Evolutionary conservation across 768 basidiomycete species (phyloP).

Genomic region (Cyclocybe aegerita): DNA sequence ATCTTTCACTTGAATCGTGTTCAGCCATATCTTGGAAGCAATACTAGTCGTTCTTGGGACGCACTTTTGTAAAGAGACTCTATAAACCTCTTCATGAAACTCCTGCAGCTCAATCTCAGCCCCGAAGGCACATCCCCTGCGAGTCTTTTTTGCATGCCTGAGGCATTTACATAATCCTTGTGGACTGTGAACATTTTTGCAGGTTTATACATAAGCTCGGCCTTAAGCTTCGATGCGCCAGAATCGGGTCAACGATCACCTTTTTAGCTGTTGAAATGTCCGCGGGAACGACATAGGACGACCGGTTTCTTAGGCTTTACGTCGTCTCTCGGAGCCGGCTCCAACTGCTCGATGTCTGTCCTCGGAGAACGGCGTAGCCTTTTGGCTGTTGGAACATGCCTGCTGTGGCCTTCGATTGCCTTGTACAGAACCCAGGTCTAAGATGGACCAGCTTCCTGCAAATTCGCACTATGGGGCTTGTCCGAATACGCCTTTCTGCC

Average conservation of each 20-base stretch:
- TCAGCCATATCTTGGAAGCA: too few species aligned
- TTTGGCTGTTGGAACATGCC: not conserved
- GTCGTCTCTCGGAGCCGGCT: constrained; percentile 19
- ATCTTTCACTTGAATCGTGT: too few species aligned
- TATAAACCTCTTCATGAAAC: too few species aligned
- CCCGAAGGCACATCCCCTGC: too few species aligned
- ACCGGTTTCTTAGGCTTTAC: constrained; percentile 3
- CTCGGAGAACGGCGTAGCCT: constrained; percentile 7
- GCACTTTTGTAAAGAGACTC: too few species aligned
- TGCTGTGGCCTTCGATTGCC: constrained; percentile 10
- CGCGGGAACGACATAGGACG: constrained; percentile 15
- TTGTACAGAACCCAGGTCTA: not conserved
- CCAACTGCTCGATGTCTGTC: constrained; percentile 11
- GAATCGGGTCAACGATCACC: too few species aligned
- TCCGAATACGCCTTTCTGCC: not conserved
- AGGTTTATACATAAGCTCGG: too few species aligned
- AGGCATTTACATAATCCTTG: too few species aligned
- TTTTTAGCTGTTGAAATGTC: constrained; percentile 6
- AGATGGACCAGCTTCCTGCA: not conserved
- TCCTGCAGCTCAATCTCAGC: too few species aligned
- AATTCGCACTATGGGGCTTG: not conserved
- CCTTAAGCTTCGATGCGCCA: too few species aligned
- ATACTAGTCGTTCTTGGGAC: too few species aligned
- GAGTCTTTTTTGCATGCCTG: too few species aligned
- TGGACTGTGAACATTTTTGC: not conserved